phyloP scores from a whole-genome alignment of 257 asterid genomes.

The Voacanga thouarsii region DNA sequence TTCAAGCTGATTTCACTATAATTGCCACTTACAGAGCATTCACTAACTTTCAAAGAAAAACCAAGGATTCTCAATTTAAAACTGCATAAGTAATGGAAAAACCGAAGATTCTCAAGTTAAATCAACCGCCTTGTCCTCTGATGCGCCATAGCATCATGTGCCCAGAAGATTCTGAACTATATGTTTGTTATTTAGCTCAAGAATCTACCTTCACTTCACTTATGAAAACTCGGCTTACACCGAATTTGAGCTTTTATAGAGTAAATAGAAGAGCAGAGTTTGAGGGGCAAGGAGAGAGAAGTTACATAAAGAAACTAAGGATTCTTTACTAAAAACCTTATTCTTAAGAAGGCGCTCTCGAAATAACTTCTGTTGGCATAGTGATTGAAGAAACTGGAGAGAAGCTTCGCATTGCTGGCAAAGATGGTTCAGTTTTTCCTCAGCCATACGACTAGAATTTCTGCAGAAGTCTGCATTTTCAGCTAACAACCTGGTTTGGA shows the following conservation, averaged over 20 bases:
- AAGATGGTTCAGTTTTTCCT: conserved; percentile 68
- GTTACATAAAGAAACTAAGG: background rate
- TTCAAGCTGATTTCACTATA: background rate
- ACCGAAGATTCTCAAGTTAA: background rate
- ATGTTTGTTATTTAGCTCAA: background rate
- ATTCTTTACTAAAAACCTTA: conserved; percentile 52
- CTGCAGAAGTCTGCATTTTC: conserved; percentile 45
- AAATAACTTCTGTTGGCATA: conserved; percentile 85
- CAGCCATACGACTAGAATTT: conserved; percentile 47
- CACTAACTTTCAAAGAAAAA: background rate
- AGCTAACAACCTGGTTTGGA: conserved; percentile 62
- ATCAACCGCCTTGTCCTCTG: background rate
- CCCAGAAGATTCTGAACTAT: conserved; percentile 10
- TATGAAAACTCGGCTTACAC: background rate
- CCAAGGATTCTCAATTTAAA: background rate
- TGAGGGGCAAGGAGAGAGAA: background rate
- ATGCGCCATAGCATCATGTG: background rate
- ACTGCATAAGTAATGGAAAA: background rate
- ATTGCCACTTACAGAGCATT: background rate
- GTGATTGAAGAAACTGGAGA: conserved; percentile 77
- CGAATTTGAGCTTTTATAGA: background rate
- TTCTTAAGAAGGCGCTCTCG: conserved; percentile 83
- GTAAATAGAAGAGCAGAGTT: background rate
- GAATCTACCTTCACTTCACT: background rate
- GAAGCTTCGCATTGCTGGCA: conserved; percentile 98